Conservation (phyloP, 129 eudicot species). For the Escallonia rubra region DNA sequence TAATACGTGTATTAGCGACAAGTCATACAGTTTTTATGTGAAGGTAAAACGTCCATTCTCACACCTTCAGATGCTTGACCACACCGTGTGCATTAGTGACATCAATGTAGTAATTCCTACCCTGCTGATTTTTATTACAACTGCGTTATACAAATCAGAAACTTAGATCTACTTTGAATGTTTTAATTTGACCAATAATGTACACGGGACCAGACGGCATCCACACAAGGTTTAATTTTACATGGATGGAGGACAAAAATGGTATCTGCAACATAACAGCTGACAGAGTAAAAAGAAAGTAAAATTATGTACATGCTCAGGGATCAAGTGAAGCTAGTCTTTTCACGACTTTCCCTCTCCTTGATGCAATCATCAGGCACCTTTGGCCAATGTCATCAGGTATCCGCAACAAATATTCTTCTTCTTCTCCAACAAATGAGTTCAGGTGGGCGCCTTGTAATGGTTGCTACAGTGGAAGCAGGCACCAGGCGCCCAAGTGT, state of each 20-base stretch:
- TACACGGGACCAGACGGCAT: background rate
- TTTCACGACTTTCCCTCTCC: constrained; percentile 1
- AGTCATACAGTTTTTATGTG: too few relatives aligned
- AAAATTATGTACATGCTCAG: constrained; percentile 1
- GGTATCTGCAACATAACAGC: background rate
- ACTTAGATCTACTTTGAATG: too few relatives aligned
- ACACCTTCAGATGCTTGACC: background rate
- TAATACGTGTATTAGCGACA: too few relatives aligned
- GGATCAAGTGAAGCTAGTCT: background rate
- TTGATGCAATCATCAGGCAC: background rate
- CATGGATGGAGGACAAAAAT: constrained; percentile 1
- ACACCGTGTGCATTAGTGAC: background rate
- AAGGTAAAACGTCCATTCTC: too few relatives aligned
- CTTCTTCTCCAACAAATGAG: background rate
- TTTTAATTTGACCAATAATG: background rate
- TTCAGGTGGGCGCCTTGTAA: too few relatives aligned
- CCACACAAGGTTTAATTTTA: background rate
- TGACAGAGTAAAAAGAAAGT: background rate
- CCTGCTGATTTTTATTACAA: background rate
- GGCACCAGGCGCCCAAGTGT: too few relatives aligned
- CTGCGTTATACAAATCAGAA: background rate
- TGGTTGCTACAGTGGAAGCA: too few relatives aligned
- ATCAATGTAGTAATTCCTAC: background rate
- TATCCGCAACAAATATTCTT: background rate
- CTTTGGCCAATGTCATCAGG: background rate